A percentile compares a stretch with the other conserved stretches of the same genome.
Conservation (phyloP, 352 stramenopile genomes). For the Phytopythium vexans region DNA sequence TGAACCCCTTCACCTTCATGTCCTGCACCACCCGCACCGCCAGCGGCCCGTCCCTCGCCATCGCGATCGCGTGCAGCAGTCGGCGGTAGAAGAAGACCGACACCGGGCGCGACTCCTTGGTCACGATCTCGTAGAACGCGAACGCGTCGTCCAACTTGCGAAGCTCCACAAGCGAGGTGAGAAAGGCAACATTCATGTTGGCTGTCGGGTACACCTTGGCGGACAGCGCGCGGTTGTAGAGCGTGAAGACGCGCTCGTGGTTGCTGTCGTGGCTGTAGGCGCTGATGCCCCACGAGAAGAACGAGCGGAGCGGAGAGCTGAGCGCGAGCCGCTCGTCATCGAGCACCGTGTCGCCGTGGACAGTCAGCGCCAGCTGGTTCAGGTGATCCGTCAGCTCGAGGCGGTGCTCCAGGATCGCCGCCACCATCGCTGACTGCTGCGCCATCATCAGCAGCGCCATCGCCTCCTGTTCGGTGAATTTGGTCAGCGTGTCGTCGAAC, state of each 20-base stretch:
- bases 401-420: constrained; percentile 52
- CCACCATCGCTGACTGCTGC: constrained; percentile 26
- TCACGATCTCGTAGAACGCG: constrained; percentile 46
- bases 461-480: constrained; percentile 61
- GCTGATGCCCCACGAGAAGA: constrained; percentile 67
- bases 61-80: constrained; percentile 40
- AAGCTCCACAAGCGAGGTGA: constrained; percentile 37
- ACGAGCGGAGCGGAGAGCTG: constrained; percentile 44
- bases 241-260: constrained; percentile 32
- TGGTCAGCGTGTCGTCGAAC: constrained; percentile 58
- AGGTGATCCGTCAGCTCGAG: constrained; percentile 33
- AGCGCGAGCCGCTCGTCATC: constrained; percentile 37
- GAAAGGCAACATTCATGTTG: constrained; percentile 64
- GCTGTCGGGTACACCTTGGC: constrained; percentile 48
- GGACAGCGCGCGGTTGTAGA: constrained; percentile 44
- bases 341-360: constrained; percentile 29
- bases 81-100: constrained; percentile 68
- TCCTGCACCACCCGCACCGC: constrained; percentile 41
- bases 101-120: constrained; percentile 30
- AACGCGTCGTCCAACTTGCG: constrained; percentile 33
- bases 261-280: constrained; percentile 24
- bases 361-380: constrained; percentile 14
- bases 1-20: constrained; percentile 71
- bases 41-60: constrained; percentile 24
- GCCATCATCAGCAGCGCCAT: constrained; percentile 47